phyloP scores from a whole-genome alignment of 495 filamentous ascomycete genomes.

The Penicillium soppii region DNA sequence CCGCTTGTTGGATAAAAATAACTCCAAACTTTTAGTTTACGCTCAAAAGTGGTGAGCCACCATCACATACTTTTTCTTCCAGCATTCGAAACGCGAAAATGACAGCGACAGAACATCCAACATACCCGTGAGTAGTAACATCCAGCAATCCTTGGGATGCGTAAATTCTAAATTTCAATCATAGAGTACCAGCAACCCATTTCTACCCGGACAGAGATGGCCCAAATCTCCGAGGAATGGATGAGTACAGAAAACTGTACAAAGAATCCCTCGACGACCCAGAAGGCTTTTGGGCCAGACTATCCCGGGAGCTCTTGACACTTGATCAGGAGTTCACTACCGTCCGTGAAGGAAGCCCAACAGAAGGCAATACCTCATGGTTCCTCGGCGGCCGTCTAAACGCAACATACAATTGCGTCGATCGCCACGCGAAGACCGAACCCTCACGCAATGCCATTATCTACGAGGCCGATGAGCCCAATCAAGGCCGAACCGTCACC shows the following conservation, averaged over 20 bases:
- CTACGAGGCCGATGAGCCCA: conserved; percentile 73
- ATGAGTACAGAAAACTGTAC: conserved; percentile 8
- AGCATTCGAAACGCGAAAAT: no score
- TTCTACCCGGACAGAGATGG: no score
- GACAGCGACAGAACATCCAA: no score
- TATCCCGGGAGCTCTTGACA: background rate
- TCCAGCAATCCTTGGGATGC: no score
- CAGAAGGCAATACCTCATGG: conserved; percentile 62
- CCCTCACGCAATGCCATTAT: conserved; percentile 65
- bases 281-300: conserved; percentile 3
- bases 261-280: conserved; percentile 5
- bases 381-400: conserved; percentile 77
- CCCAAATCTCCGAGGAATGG: no score
- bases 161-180: no score
- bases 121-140: no score
- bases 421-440: conserved; percentile 69
- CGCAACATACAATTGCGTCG: conserved; percentile 77
- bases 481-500: conserved; percentile 58
- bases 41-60: no score
- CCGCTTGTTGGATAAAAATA: no score
- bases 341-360: background rate
- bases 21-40: no score
- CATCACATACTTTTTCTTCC: no score
- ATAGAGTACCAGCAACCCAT: no score
- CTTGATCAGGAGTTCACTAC: background rate